phyloP scores from a whole-genome alignment of 1,139 yeast species.

The Zygosaccharomyces pseudobailii region DNA sequence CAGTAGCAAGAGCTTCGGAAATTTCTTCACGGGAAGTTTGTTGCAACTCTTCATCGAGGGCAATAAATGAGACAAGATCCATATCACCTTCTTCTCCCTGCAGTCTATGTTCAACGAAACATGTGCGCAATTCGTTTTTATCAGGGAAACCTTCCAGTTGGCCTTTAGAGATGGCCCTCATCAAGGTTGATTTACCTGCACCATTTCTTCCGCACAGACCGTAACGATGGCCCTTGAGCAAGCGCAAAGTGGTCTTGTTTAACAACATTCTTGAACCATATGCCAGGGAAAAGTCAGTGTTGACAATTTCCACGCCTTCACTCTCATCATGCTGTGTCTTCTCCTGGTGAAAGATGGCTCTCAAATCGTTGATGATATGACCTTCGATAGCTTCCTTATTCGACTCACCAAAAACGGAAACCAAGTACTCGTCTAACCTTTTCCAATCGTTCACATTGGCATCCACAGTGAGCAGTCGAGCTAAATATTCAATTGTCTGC shows the following conservation, averaged over 20 bases:
- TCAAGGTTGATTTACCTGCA: slow-evolving; percentile 96
- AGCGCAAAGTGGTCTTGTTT: slow-evolving; percentile 82
- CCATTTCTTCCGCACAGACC: slow-evolving; percentile 99
- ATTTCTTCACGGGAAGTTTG: slow-evolving; percentile 64
- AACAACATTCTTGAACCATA: slow-evolving; percentile 96
- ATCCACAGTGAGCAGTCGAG: slow-evolving; percentile 56
- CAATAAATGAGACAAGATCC: slow-evolving; percentile 84
- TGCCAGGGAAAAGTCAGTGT: slow-evolving; percentile 91
- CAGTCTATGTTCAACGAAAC: slow-evolving; percentile 94
- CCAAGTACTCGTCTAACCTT: slow-evolving; percentile 55
- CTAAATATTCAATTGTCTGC: slow-evolving; percentile 46
- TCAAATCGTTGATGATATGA: slow-evolving; percentile 49
- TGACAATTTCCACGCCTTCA: slow-evolving; percentile 85
- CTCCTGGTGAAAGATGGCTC: slow-evolving; percentile 62
- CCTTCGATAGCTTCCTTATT: slow-evolving; percentile 42
- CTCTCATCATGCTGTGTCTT: slow-evolving; percentile 51
- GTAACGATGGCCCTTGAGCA: slow-evolving; percentile 91
- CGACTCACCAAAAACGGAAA: slow-evolving; percentile 43
- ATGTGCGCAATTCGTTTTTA: slow-evolving; percentile 78
- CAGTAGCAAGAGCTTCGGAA: slow-evolving; percentile 67
- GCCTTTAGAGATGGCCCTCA: slow-evolving; percentile 96
- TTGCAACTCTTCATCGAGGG: slow-evolving; percentile 78
- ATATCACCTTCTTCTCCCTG: slow-evolving; percentile 94
- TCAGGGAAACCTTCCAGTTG: slow-evolving; percentile 98
- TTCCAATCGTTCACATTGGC: slow-evolving; percentile 92